phyloP scores from a whole-genome alignment of 169 alveolate genomes.

The Eimeria necatrix region DNA sequence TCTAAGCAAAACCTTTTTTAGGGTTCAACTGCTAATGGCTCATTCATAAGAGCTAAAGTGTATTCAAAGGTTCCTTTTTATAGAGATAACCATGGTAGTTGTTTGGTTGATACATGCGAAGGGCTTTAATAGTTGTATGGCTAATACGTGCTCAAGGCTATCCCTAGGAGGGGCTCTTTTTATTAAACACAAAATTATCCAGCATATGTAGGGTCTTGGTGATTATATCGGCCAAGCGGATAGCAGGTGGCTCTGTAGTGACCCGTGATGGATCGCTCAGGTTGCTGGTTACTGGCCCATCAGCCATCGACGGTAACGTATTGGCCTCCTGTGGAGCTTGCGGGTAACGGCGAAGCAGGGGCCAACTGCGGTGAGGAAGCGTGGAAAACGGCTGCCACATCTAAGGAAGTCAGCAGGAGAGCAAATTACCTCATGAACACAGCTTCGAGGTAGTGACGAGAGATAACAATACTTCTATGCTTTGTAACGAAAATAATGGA shows the following conservation, averaged over 20 bases:
- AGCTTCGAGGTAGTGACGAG: constrained; percentile 94
- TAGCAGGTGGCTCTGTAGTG: constrained; percentile 21
- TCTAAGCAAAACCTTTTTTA: constrained; percentile 88
- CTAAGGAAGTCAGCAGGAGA: constrained; percentile 98
- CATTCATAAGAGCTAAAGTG: constrained; percentile 87
- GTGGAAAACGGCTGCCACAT: constrained; percentile 97
- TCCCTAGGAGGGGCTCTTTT: constrained; percentile 68
- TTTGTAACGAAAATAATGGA: constrained; percentile 94
- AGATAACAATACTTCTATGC: constrained; percentile 90
- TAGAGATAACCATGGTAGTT: constrained; percentile 78
- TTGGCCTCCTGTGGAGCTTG: constrained; percentile 96
- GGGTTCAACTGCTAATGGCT: constrained; percentile 89
- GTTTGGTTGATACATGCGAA: constrained; percentile 81
- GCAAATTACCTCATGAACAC: constrained; percentile 92
- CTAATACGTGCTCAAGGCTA: neutral
- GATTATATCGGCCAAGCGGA: constrained; percentile 78
- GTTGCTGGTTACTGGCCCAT: constrained; percentile 79
- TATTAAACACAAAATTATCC: constrained; percentile 78
- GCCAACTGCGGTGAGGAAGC: constrained; percentile 98
- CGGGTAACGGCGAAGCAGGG: constrained; percentile 98
- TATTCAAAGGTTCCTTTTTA: constrained; percentile 81
- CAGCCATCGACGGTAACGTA: constrained; percentile 95
- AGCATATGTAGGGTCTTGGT: constrained; percentile 69
- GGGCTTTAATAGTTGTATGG: neutral
- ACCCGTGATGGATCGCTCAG: constrained; percentile 81